Percentiles rank a stretch among this genome's conserved stretches.
phyloP scores from a whole-genome alignment of 208 protist genomes.

The Leishmania arabica region DNA sequence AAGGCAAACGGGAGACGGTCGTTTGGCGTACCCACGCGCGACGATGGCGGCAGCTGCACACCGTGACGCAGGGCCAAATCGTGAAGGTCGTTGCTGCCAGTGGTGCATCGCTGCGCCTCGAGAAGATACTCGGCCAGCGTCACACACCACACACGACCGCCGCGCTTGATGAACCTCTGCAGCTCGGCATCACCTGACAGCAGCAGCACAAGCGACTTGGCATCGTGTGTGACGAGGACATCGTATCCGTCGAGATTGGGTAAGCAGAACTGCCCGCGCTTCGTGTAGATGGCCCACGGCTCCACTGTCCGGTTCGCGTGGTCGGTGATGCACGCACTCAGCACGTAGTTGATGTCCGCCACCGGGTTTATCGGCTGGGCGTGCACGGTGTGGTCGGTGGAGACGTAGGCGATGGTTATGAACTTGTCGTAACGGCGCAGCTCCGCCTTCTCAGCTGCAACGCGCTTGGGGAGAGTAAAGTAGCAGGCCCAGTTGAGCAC shows the following conservation, averaged over 20 bases:
- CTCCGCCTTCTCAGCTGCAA: conserved; percentile 51
- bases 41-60: conserved; percentile 48
- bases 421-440: conserved; percentile 53
- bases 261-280: conserved; percentile 58
- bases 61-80: conserved; percentile 68
- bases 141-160: conserved; percentile 87
- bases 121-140: conserved; percentile 86
- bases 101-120: conserved; percentile 65
- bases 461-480: conserved; percentile 45
- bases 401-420: conserved; percentile 65
- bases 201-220: conserved; percentile 75
- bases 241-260: conserved; percentile 69
- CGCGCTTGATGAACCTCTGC: conserved; percentile 65
- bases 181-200: conserved; percentile 65
- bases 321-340: conserved; percentile 66
- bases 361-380: conserved; percentile 66
- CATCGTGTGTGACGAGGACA: conserved; percentile 79
- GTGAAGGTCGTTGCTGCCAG: conserved; percentile 53
- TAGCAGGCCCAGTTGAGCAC: conserved; percentile 63
- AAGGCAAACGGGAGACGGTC: conserved; percentile 65
- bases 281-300: conserved; percentile 65
- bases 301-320: conserved; percentile 45
- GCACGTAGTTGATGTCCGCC: conserved; percentile 55
- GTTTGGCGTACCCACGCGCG: conserved; percentile 43
- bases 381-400: conserved; percentile 67